Percentiles rank a stretch among this genome's conserved stretches.
phyloP scores from a whole-genome alignment of 2,329 filamentous ascomycete species.

The Ceratocystis albifundus region DNA sequence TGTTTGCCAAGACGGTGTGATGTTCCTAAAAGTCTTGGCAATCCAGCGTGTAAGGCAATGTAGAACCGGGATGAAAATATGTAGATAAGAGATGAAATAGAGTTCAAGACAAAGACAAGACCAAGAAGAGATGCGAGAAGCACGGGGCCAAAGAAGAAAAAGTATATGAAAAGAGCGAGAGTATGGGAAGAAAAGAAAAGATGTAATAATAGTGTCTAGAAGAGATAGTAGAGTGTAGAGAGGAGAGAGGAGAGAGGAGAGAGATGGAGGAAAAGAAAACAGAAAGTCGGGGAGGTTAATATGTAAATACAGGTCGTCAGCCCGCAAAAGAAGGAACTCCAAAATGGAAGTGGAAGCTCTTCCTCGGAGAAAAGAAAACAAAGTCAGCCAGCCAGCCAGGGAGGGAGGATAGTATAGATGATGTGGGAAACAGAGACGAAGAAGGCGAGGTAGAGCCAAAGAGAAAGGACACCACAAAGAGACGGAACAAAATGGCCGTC shows the following conservation, averaged over 20 bases:
- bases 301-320: neutral
- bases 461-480: neutral
- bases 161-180: neutral
- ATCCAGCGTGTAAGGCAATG: neutral
- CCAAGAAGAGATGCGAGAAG: neutral
- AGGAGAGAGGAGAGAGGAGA: conserved; percentile 5
- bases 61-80: conserved; percentile 7
- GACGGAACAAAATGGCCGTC: neutral
- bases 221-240: neutral
- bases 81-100: neutral
- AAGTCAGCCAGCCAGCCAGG: neutral
- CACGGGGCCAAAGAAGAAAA: neutral
- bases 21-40: conserved; percentile 11
- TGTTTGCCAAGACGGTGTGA: conserved; percentile 8
- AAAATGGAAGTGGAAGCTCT: conserved; percentile 6
- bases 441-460: neutral
- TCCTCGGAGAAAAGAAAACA: neutral
- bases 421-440: neutral
- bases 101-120: neutral
- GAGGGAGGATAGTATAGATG: neutral
- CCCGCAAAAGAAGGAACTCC: neutral
- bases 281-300: conserved; percentile 2
- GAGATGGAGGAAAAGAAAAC: neutral
- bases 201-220: too few species aligned
- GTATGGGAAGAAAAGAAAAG: neutral